These are phyloP conservation scores for Dissophora globulifera DNA, from an alignment of 192 early-diverging fungal species.

Conservation along the genomic window DNA sequence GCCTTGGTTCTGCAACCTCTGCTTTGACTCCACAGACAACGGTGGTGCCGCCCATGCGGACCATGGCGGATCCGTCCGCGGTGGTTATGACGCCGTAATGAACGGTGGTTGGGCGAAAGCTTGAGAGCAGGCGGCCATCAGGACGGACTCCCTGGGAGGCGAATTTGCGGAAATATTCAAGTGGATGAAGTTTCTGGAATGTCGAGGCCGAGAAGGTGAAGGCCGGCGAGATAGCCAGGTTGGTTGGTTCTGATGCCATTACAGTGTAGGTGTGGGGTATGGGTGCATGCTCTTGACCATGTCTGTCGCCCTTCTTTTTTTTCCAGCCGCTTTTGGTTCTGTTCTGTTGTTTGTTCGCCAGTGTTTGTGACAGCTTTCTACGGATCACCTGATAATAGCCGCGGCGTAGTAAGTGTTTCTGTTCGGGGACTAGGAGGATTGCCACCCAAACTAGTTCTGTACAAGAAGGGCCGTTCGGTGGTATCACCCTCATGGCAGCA, in stretches of 20 bases:
- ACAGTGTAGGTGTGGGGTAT: too few species aligned
- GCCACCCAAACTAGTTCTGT: too few species aligned
- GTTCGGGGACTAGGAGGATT: too few species aligned
- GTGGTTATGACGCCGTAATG: constrained; percentile 77
- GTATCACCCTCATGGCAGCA: too few species aligned
- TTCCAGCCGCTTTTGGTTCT: not conserved
- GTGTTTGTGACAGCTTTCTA: too few species aligned
- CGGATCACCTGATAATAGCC: too few species aligned
- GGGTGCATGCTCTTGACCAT: not conserved
- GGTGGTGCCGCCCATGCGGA: constrained; percentile 88
- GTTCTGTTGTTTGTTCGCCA: not conserved
- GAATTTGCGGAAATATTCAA: constrained; percentile 89
- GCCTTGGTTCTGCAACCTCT: constrained; percentile 85
- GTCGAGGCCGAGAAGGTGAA: constrained; percentile 66
- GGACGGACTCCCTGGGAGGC: constrained; percentile 81
- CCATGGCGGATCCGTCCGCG: constrained; percentile 87
- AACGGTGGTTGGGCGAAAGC: constrained; percentile 75
- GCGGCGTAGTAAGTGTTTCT: too few species aligned
- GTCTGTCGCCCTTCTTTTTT: constrained; percentile 1
- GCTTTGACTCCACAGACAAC: constrained; percentile 96
- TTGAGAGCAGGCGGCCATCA: constrained; percentile 78
- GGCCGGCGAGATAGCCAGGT: constrained; percentile 22
- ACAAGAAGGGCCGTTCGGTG: too few species aligned
- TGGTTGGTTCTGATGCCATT: constrained; percentile 8
- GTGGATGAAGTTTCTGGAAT: constrained; percentile 88